Percentiles rank a stretch among this genome's conserved stretches.
phyloP scores from a whole-genome alignment of 768 basidiomycete species.

The Pleurotus tuber-regium region DNA sequence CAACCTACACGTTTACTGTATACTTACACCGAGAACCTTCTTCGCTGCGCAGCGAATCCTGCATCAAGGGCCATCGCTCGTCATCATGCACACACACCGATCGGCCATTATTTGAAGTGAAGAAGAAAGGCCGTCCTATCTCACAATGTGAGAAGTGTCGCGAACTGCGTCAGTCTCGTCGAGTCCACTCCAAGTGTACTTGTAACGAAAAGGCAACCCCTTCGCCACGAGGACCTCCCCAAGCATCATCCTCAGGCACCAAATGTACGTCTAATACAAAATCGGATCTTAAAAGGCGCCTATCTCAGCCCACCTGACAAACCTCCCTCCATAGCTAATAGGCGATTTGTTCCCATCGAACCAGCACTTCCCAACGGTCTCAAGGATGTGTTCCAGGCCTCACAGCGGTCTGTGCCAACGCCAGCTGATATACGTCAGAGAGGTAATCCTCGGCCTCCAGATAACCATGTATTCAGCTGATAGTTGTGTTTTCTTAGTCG shows the following conservation, averaged over 20 bases:
- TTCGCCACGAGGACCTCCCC: slow-evolving; percentile 27
- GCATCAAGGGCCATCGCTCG: slow-evolving; percentile 93
- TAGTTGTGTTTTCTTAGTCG: slow-evolving; percentile 37
- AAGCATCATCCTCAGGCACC: slow-evolving; percentile 27
- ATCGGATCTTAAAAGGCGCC: not conserved
- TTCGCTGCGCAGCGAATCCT: slow-evolving; percentile 63
- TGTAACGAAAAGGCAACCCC: slow-evolving; percentile 44
- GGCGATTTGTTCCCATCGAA: slow-evolving; percentile 65
- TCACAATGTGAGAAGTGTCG: slow-evolving; percentile 89
- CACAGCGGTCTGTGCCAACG: slow-evolving; percentile 20
- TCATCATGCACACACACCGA: slow-evolving; percentile 85
- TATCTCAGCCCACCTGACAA: slow-evolving; percentile 6
- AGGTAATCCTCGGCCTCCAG: slow-evolving; percentile 32
- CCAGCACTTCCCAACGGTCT: slow-evolving; percentile 77
- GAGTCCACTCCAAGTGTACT: slow-evolving; percentile 79
- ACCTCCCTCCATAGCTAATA: slow-evolving; percentile 35
- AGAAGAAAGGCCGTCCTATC: slow-evolving; percentile 90
- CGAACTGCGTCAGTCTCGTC: slow-evolving; percentile 75
- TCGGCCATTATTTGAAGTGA: slow-evolving; percentile 88
- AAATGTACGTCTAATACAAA: slow-evolving; percentile 19
- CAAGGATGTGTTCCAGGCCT: slow-evolving; percentile 45
- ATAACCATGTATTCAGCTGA: slow-evolving; percentile 11
- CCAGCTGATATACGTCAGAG: slow-evolving; percentile 46
- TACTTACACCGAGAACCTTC: slow-evolving; percentile 11
- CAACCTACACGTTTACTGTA: not conserved